Conservation (phyloP, 225 moss, liverwort and hornwort species). For the Sphagnum tenellum region DNA sequence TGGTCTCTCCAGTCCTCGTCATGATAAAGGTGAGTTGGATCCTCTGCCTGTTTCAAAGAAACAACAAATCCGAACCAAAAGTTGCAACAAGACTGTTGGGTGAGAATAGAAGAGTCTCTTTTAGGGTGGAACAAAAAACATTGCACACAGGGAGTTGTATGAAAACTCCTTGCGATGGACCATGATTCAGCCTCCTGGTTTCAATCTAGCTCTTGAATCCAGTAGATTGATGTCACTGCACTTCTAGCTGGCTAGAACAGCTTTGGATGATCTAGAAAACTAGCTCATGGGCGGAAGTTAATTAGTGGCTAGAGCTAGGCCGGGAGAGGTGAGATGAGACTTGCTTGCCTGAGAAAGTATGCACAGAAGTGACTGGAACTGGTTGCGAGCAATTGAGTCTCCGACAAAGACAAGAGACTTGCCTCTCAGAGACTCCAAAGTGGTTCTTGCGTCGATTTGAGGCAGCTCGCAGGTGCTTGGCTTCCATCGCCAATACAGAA, state of each 20-base stretch:
- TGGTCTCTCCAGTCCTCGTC: constrained; percentile 15
- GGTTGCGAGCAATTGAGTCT: constrained; percentile 83
- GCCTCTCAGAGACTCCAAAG: constrained; percentile 38
- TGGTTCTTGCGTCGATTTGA: constrained; percentile 29
- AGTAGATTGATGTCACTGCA: neutral
- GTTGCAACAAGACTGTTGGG: neutral
- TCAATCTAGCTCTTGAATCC: neutral
- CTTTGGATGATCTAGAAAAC: too few relatives aligned
- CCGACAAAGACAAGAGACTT: constrained; percentile 63
- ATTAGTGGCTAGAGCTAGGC: neutral
- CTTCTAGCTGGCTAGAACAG: too few relatives aligned
- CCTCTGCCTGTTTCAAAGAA: constrained; percentile 39
- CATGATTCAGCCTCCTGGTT: neutral
- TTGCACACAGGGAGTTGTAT: too few relatives aligned
- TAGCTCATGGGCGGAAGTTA: too few relatives aligned
- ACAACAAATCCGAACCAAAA: neutral
- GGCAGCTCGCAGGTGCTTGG: constrained; percentile 65
- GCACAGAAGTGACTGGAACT: constrained; percentile 77
- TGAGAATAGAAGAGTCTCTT: neutral
- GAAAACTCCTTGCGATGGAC: too few relatives aligned
- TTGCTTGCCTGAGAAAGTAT: constrained; percentile 55
- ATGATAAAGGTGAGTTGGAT: constrained; percentile 25
- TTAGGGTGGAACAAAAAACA: neutral
- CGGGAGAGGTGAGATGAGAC: neutral
- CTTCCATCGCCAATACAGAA: constrained; percentile 72